Conservation (phyloP, 192 early-diverging fungal species). For the Chytriomyces hyalinus region DNA sequence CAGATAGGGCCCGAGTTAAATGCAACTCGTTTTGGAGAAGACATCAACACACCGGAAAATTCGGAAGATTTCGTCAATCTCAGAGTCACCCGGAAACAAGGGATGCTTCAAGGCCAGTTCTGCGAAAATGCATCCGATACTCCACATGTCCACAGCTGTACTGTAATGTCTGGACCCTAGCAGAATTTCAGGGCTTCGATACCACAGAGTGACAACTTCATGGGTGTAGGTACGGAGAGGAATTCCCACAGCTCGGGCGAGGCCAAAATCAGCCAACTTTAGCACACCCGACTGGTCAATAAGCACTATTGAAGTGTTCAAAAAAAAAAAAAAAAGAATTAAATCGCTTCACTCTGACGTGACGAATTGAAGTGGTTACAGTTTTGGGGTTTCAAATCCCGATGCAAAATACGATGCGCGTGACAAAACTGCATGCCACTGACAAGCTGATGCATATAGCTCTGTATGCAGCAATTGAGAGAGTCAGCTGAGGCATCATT, state of each 20-base stretch:
- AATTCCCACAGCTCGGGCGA: constrained; percentile 89
- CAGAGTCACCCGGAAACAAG: constrained; percentile 88
- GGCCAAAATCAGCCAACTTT: constrained; percentile 95
- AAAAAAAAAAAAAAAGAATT: neutral
- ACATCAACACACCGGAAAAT: constrained; percentile 69
- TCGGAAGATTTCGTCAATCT: constrained; percentile 92
- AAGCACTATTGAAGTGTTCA: constrained; percentile 58
- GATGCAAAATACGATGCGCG: constrained; percentile 88
- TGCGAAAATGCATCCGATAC: constrained; percentile 95
- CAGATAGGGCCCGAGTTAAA: neutral
- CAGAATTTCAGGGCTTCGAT: constrained; percentile 76
- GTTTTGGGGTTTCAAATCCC: constrained; percentile 99
- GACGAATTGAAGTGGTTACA: constrained; percentile 19
- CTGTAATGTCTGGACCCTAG: constrained; percentile 90
- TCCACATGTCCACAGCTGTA: constrained; percentile 97
- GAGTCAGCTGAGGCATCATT: too few relatives aligned
- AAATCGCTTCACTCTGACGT: neutral
- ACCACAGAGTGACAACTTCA: constrained; percentile 58
- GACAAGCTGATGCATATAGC: constrained; percentile 89
- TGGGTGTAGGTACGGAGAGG: constrained; percentile 94
- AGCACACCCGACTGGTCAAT: constrained; percentile 86
- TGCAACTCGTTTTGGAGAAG: neutral
- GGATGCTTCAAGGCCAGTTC: constrained; percentile 84
- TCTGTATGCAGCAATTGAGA: constrained; percentile 52
- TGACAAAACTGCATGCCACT: constrained; percentile 91